These are phyloP conservation scores for Talaromyces piceae DNA, from an alignment of 2,329 filamentous ascomycete genomes.

Conservation along the genomic window DNA sequence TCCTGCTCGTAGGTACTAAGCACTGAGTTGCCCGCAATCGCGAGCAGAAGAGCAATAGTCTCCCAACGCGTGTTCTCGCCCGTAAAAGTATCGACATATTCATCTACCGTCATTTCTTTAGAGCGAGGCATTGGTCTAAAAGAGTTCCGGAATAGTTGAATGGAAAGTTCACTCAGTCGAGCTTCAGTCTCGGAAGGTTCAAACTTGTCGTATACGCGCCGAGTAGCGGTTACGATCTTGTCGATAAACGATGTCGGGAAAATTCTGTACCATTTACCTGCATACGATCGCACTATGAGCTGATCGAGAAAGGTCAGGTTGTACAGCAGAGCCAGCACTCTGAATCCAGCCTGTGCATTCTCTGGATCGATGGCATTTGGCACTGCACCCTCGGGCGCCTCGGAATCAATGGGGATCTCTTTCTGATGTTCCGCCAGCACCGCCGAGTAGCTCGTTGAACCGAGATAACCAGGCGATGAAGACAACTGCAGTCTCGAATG, in stretches of 20 bases:
- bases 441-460: slow-evolving; percentile 29
- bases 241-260: slow-evolving; percentile 21
- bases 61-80: slow-evolving; percentile 18
- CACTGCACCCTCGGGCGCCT: slow-evolving; percentile 12
- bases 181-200: slow-evolving; percentile 18
- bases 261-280: slow-evolving; percentile 15
- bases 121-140: slow-evolving; percentile 20
- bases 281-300: slow-evolving; percentile 22
- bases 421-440: slow-evolving; percentile 27
- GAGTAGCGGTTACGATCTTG: slow-evolving; percentile 20
- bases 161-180: slow-evolving; percentile 21
- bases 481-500: slow-evolving; percentile 15
- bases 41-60: slow-evolving; percentile 27
- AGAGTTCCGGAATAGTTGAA: slow-evolving; percentile 25
- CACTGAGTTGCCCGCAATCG: slow-evolving; percentile 30
- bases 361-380: slow-evolving; percentile 18
- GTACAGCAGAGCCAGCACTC: slow-evolving; percentile 23
- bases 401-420: slow-evolving; percentile 26
- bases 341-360: slow-evolving; percentile 24
- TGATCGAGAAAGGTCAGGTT: slow-evolving; percentile 19
- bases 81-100: slow-evolving; percentile 21
- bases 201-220: slow-evolving; percentile 20
- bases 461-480: slow-evolving; percentile 26
- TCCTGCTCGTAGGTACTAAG: slow-evolving; percentile 24
- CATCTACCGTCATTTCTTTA: slow-evolving; percentile 22